These are phyloP conservation scores for Tephrocybe sp. DNA, from an alignment of 768 basidiomycete genomes.

Conservation along the genomic window DNA sequence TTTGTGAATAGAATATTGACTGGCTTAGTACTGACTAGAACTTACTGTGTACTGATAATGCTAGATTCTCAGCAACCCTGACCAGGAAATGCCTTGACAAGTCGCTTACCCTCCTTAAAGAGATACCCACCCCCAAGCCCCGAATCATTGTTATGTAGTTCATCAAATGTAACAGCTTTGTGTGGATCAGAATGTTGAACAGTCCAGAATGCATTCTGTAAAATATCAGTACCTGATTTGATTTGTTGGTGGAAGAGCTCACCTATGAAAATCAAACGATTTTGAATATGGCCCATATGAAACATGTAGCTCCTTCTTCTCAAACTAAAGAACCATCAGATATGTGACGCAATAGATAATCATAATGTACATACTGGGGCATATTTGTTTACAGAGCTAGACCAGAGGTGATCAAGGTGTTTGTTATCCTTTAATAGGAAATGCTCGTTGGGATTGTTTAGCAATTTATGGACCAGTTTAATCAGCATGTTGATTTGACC, in stretches of 20 bases:
- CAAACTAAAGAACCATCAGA: too few species aligned
- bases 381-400: too few species aligned
- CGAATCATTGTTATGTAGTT: constrained; percentile 21
- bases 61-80: neutral
- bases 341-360: too few species aligned
- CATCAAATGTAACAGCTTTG: constrained; percentile 26
- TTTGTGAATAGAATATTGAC: neutral
- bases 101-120: constrained; percentile 18
- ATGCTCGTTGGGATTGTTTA: too few species aligned
- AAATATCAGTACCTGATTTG: neutral
- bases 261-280: too few species aligned
- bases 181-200: constrained; percentile 25
- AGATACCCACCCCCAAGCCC: constrained; percentile 28
- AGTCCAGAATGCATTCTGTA: constrained; percentile 30
- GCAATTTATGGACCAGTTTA: too few species aligned
- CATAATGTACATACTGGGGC: too few species aligned
- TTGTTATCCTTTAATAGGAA: too few species aligned
- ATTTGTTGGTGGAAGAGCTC: neutral
- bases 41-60: neutral
- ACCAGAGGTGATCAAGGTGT: too few species aligned
- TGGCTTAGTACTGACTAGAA: neutral
- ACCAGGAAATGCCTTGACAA: neutral
- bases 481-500: too few species aligned
- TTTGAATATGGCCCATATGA: too few species aligned
- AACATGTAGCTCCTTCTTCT: too few species aligned